Evolutionary conservation across 2,329 filamentous ascomycete species (phyloP), one percentile per base, ranked within the genome.

Genomic region (Cercospora sp.): DNA sequence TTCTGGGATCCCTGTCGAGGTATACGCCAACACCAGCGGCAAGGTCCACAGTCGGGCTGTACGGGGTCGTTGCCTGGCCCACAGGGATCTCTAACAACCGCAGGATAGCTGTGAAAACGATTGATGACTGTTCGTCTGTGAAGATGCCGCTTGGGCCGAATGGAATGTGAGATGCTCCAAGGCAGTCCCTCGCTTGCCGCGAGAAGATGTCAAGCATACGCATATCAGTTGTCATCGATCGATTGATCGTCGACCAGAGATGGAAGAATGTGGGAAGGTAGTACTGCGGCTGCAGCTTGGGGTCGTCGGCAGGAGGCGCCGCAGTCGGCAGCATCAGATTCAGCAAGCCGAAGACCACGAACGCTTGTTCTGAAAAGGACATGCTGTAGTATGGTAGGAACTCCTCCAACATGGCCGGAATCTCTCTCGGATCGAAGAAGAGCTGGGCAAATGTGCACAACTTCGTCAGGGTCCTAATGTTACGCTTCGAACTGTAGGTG

Each of bases 191-290:
- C 1, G 94, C 90, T 76, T 97, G 83, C 63, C 95, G 87, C 12
- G 95, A 98, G 70, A 97, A 88, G 34, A 97, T 87, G 80, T 99
- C 95, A 71, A 98, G 87, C 75, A 97, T 94, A 70, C 91, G 90
- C 67, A 91, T 87, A 79, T 99, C 95, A 69, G 95, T 91, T 3
- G 89, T 86, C 79, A 92, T 95, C 0, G 94, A 98, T 62, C 96
- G 87, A 74, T 93, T 95, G 72, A 98, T 89, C 51, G 98, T 85
- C 1, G 94, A 95, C 95, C 95, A 99, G 1, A 98, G 82, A 79
- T 99, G 95, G 83, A 99, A 99, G 74, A 97, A 90, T 0, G 94
- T 97, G 3, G 95, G 95, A 40, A 98, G 83, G 76, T 96, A 94
- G 76, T 94, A 89, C 72, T 94, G 90, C 0, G 95, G 94, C 73